phyloP scores from a whole-genome alignment of 176 grass and related monocot species.

The Hsuehochloa calcarea region DNA sequence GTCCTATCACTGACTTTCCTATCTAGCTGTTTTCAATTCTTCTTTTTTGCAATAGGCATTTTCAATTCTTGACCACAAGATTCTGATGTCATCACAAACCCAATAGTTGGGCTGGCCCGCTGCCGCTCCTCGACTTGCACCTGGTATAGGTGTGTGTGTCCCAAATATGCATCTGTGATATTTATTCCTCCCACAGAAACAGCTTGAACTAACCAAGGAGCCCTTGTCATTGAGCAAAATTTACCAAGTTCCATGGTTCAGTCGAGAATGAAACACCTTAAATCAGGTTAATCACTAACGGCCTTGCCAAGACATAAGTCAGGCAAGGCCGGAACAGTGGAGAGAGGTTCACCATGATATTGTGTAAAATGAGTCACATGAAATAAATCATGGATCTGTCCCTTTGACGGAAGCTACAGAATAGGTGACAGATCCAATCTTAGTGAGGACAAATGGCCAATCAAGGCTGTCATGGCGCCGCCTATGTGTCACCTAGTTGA shows the following conservation, averaged over 20 bases:
- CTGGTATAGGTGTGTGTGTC: neutral
- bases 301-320: neutral
- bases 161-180: neutral
- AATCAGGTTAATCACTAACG: neutral
- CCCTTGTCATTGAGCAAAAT: neutral
- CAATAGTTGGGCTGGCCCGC: neutral
- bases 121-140: neutral
- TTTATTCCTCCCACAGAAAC: neutral
- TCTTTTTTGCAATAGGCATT: neutral
- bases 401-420: neutral
- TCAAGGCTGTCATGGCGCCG: neutral
- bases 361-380: neutral
- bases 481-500: too few relatives aligned
- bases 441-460: neutral
- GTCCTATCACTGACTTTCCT: slow-evolving; percentile 1
- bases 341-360: neutral
- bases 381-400: neutral
- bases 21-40: neutral
- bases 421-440: neutral
- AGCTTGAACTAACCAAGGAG: neutral
- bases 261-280: neutral
- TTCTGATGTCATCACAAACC: neutral
- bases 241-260: neutral
- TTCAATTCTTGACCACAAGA: neutral
- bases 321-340: neutral